Base-by-base conservation (phyloP, 441 rosid genomes). In the Corymbia citriodora region DNA sequence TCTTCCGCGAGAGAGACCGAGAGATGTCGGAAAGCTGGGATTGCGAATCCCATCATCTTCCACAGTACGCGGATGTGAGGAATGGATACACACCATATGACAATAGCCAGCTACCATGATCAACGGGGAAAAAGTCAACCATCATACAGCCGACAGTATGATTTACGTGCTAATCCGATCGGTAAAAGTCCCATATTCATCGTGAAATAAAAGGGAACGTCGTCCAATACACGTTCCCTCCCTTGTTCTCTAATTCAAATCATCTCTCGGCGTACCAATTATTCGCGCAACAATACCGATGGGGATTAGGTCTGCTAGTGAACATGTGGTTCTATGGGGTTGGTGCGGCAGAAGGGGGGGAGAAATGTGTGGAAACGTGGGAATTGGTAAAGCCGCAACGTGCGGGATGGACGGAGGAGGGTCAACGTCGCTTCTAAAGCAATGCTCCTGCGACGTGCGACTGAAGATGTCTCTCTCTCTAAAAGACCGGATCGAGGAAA, bases 391-490 rank as follows among this genome's bases (percentile, higher is more conserved):
- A n/a, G 81, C 9, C 9, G 90, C 82, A 94, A 79, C 92, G 95
- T 91, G 92, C 89, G 79, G 88, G 19, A 54, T 90, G 91, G 90
- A 53, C 90, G 92, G 91, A 70, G 87, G 17, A 54, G 91, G 63
- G 92, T 93, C 95, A 55, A 90, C 90, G 91, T 94, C 61, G 93
- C 95, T 92, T 92, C 36, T 59, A 15, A 27, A 25, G 74, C 61
- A 88, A 49, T 87, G 81, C 89, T 86, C 86, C 90, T 10, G 13
- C 94, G 91, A 93, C 96, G 94, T 93, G 96, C 92, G 57, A 74
- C 52, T 65, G 87, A 89, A 87, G 87, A 79, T 12, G 10, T 79
- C 85, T 15, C 50, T 45, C 52, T n/a, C 10, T 68, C 74, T 40
- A 86, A 31, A 49, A 31, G 17, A 74, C 45, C 12, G 16, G 33